Evolutionary conservation across 2,329 filamentous ascomycete species (phyloP), one percentile per base, ranked within the genome.

Genomic region (Penicillium sp.): DNA sequence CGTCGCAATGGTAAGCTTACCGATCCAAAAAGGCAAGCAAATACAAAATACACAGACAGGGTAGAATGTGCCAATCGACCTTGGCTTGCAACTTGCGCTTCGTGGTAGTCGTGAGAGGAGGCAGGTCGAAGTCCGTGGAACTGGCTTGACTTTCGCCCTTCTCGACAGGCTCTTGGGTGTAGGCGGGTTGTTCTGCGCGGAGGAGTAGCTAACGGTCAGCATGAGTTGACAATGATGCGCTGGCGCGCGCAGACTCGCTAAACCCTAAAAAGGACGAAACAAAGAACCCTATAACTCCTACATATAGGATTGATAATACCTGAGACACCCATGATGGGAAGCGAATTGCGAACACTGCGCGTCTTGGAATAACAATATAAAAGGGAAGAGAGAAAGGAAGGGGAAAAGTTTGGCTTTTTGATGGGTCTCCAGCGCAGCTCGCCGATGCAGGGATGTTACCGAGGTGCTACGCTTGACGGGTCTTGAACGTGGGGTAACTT

Each of bases 41-140:
- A 69, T 90, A 91, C 71, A 92, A 79, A 58, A 92, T 78, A 69
- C 84, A 88, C 52, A 93, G 78, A 62, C 88, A 88, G 0, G 89
- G 89, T 50, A 93, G 78, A 50, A 93, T 80, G 62, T 83, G 85
- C 61, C 85, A 70, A 71, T 92, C 89, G 67, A 92, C 86, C 73
- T 86, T 88, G 59, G 80, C 74, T 76, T 90, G 81, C 57, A 93
- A 78, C 65, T 79, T 82, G 61, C 80, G 78, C 75, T 91, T 87
- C 1, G 73, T 77, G 8, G 74, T 78, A 14, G 57, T 63, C 9
- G 65, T 70, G 46, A 76, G 70, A 26, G 57, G 59, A 35, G 69
- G 69, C n/a, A 71, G 64, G 11, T 68, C 69, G 5, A 53, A 38
- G 10, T 61, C 54, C 16, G 60, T 47, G 29, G 61, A 52, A 16